Evolutionary conservation across 2,329 filamentous ascomycete genomes (phyloP).

Genomic region (Ascochyta rabiei): DNA sequence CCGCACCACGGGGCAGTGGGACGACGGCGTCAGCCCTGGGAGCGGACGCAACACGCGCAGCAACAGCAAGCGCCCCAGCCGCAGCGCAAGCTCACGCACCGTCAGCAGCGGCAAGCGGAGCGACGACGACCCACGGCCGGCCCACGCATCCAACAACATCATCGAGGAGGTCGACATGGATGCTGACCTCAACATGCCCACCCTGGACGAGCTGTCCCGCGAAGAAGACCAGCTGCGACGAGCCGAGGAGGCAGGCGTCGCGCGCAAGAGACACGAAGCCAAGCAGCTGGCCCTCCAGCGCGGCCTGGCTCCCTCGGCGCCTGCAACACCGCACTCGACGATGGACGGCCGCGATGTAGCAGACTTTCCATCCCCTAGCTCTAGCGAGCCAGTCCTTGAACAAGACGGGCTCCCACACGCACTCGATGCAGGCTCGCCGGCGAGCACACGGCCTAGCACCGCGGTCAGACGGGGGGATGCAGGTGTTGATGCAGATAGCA

Average conservation of each 20-base stretch:
- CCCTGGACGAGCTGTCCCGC: constrained; percentile 60
- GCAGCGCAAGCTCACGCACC: not conserved
- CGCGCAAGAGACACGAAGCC: constrained; percentile 61
- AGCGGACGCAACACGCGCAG: constrained; percentile 54
- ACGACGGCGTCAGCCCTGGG: constrained; percentile 66
- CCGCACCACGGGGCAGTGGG: constrained; percentile 62
- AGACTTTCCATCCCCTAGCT: constrained; percentile 26
- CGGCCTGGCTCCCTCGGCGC: constrained; percentile 57
- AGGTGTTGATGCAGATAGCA: too few species aligned
- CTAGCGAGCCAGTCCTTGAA: constrained; percentile 21
- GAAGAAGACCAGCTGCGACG: constrained; percentile 62
- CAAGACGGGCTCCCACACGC: too few species aligned
- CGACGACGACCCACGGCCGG: not conserved
- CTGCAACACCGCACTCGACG: constrained; percentile 9
- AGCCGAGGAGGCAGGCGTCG: constrained; percentile 63
- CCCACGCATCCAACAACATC: not conserved
- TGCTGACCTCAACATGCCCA: constrained; percentile 36
- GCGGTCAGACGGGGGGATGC: not conserved
- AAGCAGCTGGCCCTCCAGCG: constrained; percentile 60
- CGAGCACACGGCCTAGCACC: not conserved
- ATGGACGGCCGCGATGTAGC: constrained; percentile 2
- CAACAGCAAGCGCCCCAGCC: constrained; percentile 49
- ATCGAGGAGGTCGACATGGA: constrained; percentile 17
- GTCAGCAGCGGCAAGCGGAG: not conserved
- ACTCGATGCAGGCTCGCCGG: not conserved